A percentile compares a stretch with the other conserved stretches of the same genome.
Conservation (phyloP, 257 asterid species). For the Penstemon barbatus region DNA sequence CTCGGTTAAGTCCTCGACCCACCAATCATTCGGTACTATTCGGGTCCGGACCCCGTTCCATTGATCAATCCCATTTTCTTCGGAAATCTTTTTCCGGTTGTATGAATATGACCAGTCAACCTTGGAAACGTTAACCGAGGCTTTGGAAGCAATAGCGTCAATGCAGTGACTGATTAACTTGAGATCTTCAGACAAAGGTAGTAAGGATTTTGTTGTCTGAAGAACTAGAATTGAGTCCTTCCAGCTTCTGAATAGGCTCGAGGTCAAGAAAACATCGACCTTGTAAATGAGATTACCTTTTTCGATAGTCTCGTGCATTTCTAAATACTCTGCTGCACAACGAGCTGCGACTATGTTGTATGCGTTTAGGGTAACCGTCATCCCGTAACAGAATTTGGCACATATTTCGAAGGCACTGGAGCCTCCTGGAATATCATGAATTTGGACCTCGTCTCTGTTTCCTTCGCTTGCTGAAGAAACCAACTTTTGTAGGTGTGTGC, state of each 20-base stretch:
- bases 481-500: slow-evolving; percentile 68
- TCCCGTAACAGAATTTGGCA: slow-evolving; percentile 89
- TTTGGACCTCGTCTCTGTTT: slow-evolving; percentile 55
- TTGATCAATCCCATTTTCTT: slow-evolving; percentile 68
- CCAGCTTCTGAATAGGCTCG: slow-evolving; percentile 90
- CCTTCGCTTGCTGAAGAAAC: slow-evolving; percentile 61
- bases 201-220: slow-evolving; percentile 59
- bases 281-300: slow-evolving; percentile 88
- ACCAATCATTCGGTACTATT: slow-evolving; percentile 83
- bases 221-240: slow-evolving; percentile 91
- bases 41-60: slow-evolving; percentile 65
- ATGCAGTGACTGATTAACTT: slow-evolving; percentile 71
- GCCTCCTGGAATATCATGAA: slow-evolving; percentile 89
- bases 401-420: slow-evolving; percentile 77
- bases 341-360: slow-evolving; percentile 73
- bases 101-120: slow-evolving; percentile 93
- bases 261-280: slow-evolving; percentile 79
- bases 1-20: slow-evolving; percentile 91
- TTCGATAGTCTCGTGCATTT: slow-evolving; percentile 77
- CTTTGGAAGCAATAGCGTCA: slow-evolving; percentile 76
- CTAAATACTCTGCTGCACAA: slow-evolving; percentile 93
- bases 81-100: slow-evolving; percentile 70
- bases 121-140: slow-evolving; percentile 68
- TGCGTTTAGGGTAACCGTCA: slow-evolving; percentile 86
- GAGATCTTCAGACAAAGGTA: slow-evolving; percentile 68